A percentile compares a stretch with the other conserved stretches of the same genome.
phyloP scores from a whole-genome alignment of 345 rosid genomes.

The Hibiscus syriacus region DNA sequence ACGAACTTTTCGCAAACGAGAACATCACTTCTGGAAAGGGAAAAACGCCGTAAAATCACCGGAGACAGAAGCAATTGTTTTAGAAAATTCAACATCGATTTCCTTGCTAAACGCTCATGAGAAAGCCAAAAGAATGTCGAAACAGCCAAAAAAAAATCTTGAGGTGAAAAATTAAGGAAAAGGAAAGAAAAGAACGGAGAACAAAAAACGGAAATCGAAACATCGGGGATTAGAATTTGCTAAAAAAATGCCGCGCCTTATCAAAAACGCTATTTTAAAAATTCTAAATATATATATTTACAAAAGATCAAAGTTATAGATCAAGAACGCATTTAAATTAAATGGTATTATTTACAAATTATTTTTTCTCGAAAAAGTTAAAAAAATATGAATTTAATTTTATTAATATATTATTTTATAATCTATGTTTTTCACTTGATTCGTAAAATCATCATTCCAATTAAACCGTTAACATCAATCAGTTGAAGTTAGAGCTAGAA shows the following conservation, averaged over 20 bases:
- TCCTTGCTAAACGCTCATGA: background rate
- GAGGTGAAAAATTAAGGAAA: background rate
- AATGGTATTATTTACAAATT: too few species aligned
- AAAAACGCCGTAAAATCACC: background rate
- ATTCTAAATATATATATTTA: too few species aligned
- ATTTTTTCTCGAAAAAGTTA: too few species aligned
- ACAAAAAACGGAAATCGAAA: constrained; percentile 5
- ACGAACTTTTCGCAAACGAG: constrained; percentile 74
- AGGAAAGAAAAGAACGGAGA: background rate
- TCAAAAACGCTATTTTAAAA: too few species aligned
- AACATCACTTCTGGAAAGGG: constrained; percentile 38
- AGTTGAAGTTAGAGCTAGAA: background rate
- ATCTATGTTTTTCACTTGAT: too few species aligned
- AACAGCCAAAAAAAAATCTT: too few species aligned
- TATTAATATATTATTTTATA: too few species aligned
- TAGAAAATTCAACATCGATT: background rate
- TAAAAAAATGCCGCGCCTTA: background rate
- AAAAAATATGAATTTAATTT: too few species aligned
- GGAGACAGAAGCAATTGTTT: background rate
- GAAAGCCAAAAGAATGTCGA: background rate
- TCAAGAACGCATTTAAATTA: too few species aligned
- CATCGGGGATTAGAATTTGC: background rate
- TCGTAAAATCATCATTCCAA: background rate
- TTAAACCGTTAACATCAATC: background rate
- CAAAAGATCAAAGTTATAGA: too few species aligned